Base-by-base conservation (phyloP, 2,329 filamentous ascomycete species). In the Neoascochyta sp. region DNA sequence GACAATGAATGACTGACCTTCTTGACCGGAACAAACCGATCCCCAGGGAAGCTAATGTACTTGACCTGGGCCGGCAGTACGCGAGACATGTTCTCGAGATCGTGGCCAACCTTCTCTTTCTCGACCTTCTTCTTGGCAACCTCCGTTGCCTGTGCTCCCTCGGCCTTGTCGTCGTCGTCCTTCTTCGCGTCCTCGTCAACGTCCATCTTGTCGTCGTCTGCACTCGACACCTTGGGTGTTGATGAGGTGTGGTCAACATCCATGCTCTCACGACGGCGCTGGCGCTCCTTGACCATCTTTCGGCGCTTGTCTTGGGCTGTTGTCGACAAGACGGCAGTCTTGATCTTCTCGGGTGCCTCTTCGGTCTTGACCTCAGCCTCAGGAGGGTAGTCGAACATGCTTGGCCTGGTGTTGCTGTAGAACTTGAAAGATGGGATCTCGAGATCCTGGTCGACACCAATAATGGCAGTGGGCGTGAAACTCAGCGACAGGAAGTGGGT, bases 301-400 rank as follows among this genome's bases (percentile, higher is more conserved):
- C 92, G 80, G 52, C 93, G 85, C 71, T 94, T 95, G 43, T 93
- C 92, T 65, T 96, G 92, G 2, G 90, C 90, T 2, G 92, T 98
- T 4, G 93, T 98, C 3, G 90, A 96, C 11, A 98, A 73, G 23
- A 98, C 87, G 14, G 93, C 92, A 7, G 92, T 95, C 48, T 93
- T 92, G 46, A 98, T 86, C 64, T 95, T 80, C 40, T 94, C 86
- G 0, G 89, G 89, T 0, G 87, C 87, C 61, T 96, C 90, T 56
- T 96, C 90, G 1, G 86, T 68, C 75, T 96, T 96, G 55, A 93
- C 82, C 62, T 96, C 89, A 52, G 93, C 86, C 65, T 96, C 90
- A 1, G 92, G 93, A 18, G 92, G 92, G 57, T 98, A 98, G 66
- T 98, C 92, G 57, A 98, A 98, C 49, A 95, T 76, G 62, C 89